These are phyloP conservation scores for Cicer chorassanicum DNA, from an alignment of 306 rosid species.

Conservation along the genomic window DNA sequence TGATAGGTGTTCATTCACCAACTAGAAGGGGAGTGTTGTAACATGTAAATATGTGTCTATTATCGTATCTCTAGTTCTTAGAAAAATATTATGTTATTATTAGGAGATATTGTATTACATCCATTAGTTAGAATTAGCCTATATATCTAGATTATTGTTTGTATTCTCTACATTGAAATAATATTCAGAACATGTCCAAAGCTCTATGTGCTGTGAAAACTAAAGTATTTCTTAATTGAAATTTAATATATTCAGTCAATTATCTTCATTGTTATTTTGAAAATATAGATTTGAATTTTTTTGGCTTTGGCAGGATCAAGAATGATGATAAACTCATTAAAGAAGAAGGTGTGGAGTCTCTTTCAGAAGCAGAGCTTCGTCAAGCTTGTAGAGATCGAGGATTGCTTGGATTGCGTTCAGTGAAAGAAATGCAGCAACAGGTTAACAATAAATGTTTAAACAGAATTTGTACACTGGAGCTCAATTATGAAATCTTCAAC, in stretches of 20 bases:
- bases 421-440: conserved; percentile 88
- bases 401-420: conserved; percentile 83
- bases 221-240: neutral
- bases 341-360: conserved; percentile 82
- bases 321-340: conserved; percentile 78
- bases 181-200: neutral
- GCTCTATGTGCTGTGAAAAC: conserved; percentile 9
- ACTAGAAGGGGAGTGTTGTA: no score
- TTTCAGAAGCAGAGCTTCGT: conserved; percentile 84
- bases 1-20: no score
- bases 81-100: no score
- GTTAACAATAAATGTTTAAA: conserved; percentile 46
- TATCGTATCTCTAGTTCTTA: no score
- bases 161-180: conserved; percentile 1
- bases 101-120: no score
- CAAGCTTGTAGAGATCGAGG: conserved; percentile 92
- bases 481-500: conserved; percentile 21
- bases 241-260: conserved; percentile 1
- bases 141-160: neutral
- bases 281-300: conserved; percentile 35
- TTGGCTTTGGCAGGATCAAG: conserved; percentile 70
- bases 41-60: no score
- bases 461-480: conserved; percentile 23
- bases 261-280: conserved; percentile 6
- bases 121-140: neutral